These are phyloP conservation scores for Blastobotrys buckinghamii DNA, from an alignment of 1,139 yeast genomes.

Conservation along the genomic window DNA sequence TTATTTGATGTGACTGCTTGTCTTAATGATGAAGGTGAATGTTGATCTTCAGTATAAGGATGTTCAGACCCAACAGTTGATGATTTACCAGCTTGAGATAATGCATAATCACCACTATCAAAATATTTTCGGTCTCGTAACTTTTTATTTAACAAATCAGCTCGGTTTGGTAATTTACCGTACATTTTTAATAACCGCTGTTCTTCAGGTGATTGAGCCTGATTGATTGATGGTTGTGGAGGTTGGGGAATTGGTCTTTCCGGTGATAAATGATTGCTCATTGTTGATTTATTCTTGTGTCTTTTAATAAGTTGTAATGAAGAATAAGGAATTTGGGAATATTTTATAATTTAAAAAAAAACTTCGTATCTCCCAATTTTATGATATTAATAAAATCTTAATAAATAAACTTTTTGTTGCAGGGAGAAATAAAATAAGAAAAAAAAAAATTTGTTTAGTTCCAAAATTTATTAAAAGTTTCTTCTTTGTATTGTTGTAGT, in stretches of 20 bases:
- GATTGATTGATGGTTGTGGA: neutral
- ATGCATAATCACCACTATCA: conserved; percentile 95
- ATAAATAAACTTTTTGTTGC: too few species aligned
- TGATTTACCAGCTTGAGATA: conserved; percentile 59
- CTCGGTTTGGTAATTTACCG: conserved; percentile 82
- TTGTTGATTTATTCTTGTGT: neutral
- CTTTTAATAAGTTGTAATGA: too few species aligned
- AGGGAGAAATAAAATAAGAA: too few species aligned
- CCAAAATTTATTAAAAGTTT: too few species aligned
- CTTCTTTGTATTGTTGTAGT: too few species aligned
- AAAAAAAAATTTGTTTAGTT: too few species aligned
- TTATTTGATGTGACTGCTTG: neutral
- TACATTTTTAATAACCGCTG: conserved; percentile 60
- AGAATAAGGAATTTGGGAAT: too few species aligned
- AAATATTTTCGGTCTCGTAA: conserved; percentile 78
- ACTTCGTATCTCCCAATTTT: too few species aligned
- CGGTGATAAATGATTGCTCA: neutral
- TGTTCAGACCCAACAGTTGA: conserved; percentile 23
- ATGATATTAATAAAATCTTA: too few species aligned
- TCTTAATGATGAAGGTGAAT: conserved; percentile 1
- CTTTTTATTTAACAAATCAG: conserved; percentile 73
- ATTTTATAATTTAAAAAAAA: too few species aligned
- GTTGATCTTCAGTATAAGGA: conserved; percentile 2
- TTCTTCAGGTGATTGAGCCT: conserved; percentile 26
- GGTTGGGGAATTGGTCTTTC: conserved; percentile 1